Base-by-base conservation (phyloP, 768 basidiomycete species). In the Pulveroboletus sp. region DNA sequence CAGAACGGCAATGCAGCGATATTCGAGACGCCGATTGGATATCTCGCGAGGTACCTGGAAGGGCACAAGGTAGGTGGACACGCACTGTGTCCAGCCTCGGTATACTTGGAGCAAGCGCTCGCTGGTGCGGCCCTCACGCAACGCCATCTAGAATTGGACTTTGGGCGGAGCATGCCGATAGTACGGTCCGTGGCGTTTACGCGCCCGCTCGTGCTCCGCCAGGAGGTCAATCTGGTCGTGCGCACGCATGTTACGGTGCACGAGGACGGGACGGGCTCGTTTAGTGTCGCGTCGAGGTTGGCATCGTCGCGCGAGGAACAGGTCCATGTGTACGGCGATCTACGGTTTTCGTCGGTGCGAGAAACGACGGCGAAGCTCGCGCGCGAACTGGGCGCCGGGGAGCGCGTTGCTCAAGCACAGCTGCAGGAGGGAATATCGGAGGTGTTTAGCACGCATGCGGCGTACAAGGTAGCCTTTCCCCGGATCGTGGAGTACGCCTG, bases 401-500 rank as follows among this genome's bases (percentile, higher is more conserved):
- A 68, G 68, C 15, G 68, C 73, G 24, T 21, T 2, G 21, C 21
- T 21, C 21, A 50, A 61, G 5, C 4, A 21, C 21, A 21, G 21
- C 4, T 21, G 60, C 57, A 58, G 31, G 62, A 57, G 26, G 56
- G 46, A 15, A 49, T 40, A 1, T 60, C 66, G 2, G 81, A 83
- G 61, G 72, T 72, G 0, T 83, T 84, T 62, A 76, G 73, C 3
- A 72, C 76, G 17, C 78, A 76, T 33, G 80, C 78, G 0, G 65
- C 75, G 1, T 89, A 89, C 60, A 77, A 85, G 37, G 71, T 82
- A 33, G 77, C 87, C 43, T 87, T 88, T 57, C 76, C 84, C 18
- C 79, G 82, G 7, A 73, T 88, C 40, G 86, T 89, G 24, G 72
- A 77, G 14, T 89, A 89, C 56, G 72, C 77, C 1, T 63, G 71